Base-by-base conservation (phyloP, 2,329 filamentous ascomycete genomes). In the Nemania sp. region DNA sequence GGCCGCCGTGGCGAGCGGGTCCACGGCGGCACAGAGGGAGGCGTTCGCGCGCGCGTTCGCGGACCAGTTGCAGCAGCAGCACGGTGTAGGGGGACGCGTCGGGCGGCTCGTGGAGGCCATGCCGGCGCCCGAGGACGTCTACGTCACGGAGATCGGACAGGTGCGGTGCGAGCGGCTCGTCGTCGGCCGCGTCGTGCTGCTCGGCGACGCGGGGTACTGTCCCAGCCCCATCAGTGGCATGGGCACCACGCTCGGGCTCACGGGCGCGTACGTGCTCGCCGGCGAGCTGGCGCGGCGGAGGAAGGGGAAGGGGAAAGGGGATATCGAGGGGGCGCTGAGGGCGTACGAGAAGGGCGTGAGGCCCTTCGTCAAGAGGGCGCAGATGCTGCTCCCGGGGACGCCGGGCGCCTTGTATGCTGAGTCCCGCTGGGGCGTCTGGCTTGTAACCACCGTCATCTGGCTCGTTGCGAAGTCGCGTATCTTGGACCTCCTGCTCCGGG, bases 231-330 rank as follows among this genome's bases (percentile, higher is more conserved):
- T 80, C 3, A 81, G 79, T 0, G 85, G 84, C 0, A 78, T 81
- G 73, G 83, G 84, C 0, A 84, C 82, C 0, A 80, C 79, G 1
- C 65, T 75, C 0, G 78, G 79, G 0, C 67, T 87, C 0, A 68
- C 81, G 0, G 80, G 80, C 0, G 81, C 83, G 0, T 87, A 87
- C 66, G 71, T 85, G 2, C 74, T 88, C 3, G 84, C 84, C 0
- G 85, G 85, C 1, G 84, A 85, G 71, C 71, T 83, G 13, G 68
- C 70, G n/a, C n/a, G n/a, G n/a, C n/a, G n/a, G 21, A 69, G 69
- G 34, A 68, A 74, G 37, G 48, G 45, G 1, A 20, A 74, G 37
- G 53, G 39, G 1, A 13, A 10, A 0, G 15, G n/a, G 7, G 64
- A 70, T 12, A 65, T 79, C 2, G 54, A 62, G 2, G 66, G 47